Evolutionary conservation across 768 basidiomycete genomes (phyloP), one percentile per base, ranked within the genome.

Genomic region (Termitomyces sp.): DNA sequence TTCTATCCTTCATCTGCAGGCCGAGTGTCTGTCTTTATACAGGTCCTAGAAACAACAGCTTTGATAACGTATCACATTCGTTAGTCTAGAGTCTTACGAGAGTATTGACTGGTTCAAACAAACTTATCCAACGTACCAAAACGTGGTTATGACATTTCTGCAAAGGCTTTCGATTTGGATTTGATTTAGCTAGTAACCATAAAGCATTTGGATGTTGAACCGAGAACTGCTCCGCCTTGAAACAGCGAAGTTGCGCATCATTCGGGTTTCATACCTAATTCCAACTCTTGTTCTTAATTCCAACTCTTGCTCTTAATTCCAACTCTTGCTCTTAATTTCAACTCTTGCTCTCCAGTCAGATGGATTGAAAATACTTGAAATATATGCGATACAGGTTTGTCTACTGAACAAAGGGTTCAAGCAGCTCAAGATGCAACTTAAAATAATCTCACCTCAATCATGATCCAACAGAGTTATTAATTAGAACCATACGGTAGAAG

Each of bases 401-500:
- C 56, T 58, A 52, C 42, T 9, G 50, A 56, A 27, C 16, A 43
- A 14, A 47, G n/a, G 18, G 53, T 60, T 18, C 54, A 43, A 51
- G 13, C 9, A n/a, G 46, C 6, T 43, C 26, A 20, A 13, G 7
- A n/a, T 42, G 6, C n/a, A 48, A 34, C 39, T 18, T 4, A 29
- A 16, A 26, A 24, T 36, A 12, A 27, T 41, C 55, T 44, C 39
- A 60, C 58, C 57, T 57, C 49, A 29, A 29, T 22, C 39, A 43
- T 39, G n/a, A 51, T 22, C 44, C 26, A 36, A 47, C 5, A 42
- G 13, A 27, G 41, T 59, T 64, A 22, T 43, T 7, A 71, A 53
- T 68, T 69, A 27, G 68, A 70, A 46, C 86, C 86, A 60, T 92
- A 90, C 2, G 90, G 90, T 31, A 92, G 74, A 46, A 92, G 65